These are phyloP conservation scores for Xylaria palmicola DNA, from an alignment of 495 filamentous ascomycete species.

Conservation along the genomic window DNA sequence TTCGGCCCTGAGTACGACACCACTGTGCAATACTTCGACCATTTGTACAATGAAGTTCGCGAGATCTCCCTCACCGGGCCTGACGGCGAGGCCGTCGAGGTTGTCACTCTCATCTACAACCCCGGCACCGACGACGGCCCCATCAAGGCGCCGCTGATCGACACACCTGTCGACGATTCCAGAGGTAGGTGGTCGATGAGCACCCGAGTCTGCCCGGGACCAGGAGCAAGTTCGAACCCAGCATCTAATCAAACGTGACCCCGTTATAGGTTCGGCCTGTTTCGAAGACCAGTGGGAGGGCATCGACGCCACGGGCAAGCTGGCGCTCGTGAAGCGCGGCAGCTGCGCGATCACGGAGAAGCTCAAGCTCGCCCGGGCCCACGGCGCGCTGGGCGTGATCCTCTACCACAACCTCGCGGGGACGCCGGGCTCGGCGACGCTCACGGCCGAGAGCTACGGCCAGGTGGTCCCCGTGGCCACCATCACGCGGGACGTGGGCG, in stretches of 20 bases:
- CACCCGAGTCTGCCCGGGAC: not conserved
- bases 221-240: not conserved
- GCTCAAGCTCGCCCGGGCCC: slow-evolving; percentile 20
- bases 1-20: slow-evolving; percentile 31
- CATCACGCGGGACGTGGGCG: slow-evolving; percentile 23
- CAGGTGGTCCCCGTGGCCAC: slow-evolving; percentile 30
- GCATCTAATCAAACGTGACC: not conserved
- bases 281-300: slow-evolving; percentile 34
- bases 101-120: slow-evolving; percentile 18
- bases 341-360: slow-evolving; percentile 36
- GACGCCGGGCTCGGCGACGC: slow-evolving; percentile 13
- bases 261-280: slow-evolving; percentile 24
- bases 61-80: slow-evolving; percentile 32
- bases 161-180: slow-evolving; percentile 19
- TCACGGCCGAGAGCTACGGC: slow-evolving; percentile 30
- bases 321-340: slow-evolving; percentile 39
- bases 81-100: slow-evolving; percentile 20
- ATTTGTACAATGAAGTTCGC: slow-evolving; percentile 26
- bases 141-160: slow-evolving; percentile 16
- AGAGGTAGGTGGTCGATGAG: slow-evolving; percentile 15
- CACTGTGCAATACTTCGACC: slow-evolving; percentile 18
- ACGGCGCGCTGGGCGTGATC: slow-evolving; percentile 32
- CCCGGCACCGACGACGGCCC: slow-evolving; percentile 5
- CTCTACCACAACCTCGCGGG: slow-evolving; percentile 23
- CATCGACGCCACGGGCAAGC: slow-evolving; percentile 39